Percentiles rank a stretch among this genome's conserved stretches.
phyloP scores from a whole-genome alignment of 78 protist species.

The Mantamonas sphyraenae region DNA sequence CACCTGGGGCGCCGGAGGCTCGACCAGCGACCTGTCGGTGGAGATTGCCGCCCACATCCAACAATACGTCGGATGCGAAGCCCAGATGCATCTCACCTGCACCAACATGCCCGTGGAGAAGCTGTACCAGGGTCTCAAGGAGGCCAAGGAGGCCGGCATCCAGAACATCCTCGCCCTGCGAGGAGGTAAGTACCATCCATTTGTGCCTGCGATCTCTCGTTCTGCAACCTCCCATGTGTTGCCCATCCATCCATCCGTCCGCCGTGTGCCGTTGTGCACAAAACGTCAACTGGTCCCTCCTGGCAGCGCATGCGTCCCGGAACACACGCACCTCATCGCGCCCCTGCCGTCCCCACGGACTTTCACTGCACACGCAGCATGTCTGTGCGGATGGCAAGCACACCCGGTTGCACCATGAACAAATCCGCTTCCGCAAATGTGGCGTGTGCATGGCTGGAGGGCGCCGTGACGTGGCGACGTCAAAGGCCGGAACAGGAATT shows the following conservation, averaged over 20 bases:
- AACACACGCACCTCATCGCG: too few species aligned
- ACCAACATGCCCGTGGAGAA: slow-evolving; percentile 53
- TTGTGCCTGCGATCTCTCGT: not conserved
- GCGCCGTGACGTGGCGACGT: too few species aligned
- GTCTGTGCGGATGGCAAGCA: too few species aligned
- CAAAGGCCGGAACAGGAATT: too few species aligned
- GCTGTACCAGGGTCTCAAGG: slow-evolving; percentile 41
- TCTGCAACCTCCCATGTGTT: not conserved
- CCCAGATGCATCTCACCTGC: slow-evolving; percentile 87
- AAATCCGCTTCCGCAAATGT: too few species aligned
- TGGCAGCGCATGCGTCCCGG: too few species aligned
- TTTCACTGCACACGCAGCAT: too few species aligned
- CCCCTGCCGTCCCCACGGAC: too few species aligned
- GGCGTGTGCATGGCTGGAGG: too few species aligned
- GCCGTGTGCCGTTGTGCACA: not conserved
- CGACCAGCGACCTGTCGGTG: slow-evolving; percentile 45
- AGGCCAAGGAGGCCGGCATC: slow-evolving; percentile 59
- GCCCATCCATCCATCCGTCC: not conserved
- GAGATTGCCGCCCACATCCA: slow-evolving; percentile 51
- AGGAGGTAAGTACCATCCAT: slow-evolving; percentile 37
- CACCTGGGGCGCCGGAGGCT: slow-evolving; percentile 89
- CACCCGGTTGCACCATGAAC: too few species aligned
- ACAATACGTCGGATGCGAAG: slow-evolving; percentile 42
- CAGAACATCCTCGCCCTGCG: slow-evolving; percentile 83
- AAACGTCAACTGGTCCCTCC: not conserved